Evolutionary conservation across 116 monocot genomes (phyloP), one percentile per base, ranked within the genome.

Genomic region (Cymodocea nodosa): DNA sequence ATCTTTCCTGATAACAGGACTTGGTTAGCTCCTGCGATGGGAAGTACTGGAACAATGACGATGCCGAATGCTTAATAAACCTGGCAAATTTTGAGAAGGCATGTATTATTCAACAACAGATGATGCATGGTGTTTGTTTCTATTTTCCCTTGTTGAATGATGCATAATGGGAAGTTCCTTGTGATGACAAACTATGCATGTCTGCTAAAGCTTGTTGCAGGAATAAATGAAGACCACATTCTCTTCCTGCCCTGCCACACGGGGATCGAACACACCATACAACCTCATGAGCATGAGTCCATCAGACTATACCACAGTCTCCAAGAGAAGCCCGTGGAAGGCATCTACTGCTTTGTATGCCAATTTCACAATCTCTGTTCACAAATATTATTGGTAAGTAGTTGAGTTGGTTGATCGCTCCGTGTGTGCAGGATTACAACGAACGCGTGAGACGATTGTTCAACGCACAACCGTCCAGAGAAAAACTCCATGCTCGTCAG

Each of bases 291-390:
- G 68, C 73, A 79, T 24, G 73, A 79, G 1, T 73, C 68, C 9
- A 23, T 59, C 49, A 59, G 24, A 16, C 49, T 22, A 50, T 69
- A 69, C 49, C 69, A 23, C 15, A 69, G 49, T 7, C 59, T 59
- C 17, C 14, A 37, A 5, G 74, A 68, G 23, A 35, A 22, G 35
- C 50, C 48, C 17, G 56, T 74, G n/a, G 58, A 60, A 39, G 50
- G 30, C n/a, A 36, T 71, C 11, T 76, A 80, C 35, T 84, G 83
- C 62, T 70, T 76, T 52, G 79, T 80, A 6, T 73, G 75, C 76
- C 73, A 44, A 36, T 22, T 15, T 10, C n/a, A 19, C 5, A 4
- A 56, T 8, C 20, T 56, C 56, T 56, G 9, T 56, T n/a, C n/a
- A n/a, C n/a, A n/a, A n/a, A n/a, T n/a, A n/a, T n/a, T n/a, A n/a